Evolutionary conservation across 1,284 basidiomycete species (phyloP), one percentile per base, ranked within the genome.

Genomic region (Anthracocystis panici-leucophaei): DNA sequence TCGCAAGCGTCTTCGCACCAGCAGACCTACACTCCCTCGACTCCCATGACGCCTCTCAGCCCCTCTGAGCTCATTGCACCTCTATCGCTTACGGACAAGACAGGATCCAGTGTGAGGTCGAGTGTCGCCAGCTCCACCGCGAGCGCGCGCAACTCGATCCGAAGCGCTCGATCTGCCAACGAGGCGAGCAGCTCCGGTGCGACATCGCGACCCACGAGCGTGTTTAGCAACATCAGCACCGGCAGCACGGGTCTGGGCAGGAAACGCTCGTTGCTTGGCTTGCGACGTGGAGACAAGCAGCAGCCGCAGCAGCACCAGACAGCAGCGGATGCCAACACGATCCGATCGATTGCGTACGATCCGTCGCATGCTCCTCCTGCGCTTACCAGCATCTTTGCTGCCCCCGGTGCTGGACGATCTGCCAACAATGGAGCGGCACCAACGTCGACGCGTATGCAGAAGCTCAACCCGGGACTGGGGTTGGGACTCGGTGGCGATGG

Each of bases 381-480:
- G 46, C 57, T 77, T 3, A 70, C 65, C 3, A 65, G 56, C 57
- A 54, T 68, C 64, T 67, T 70, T 63, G 58, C 64, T 14, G 45
- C 61, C 7, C 50, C 60, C 6, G 55, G 63, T 1, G 6, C 45
- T 8, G 48, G 58, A 35, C 63, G 59, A 52, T 55, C 54, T 20
- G 56, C 55, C 10, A 44, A 51, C 31, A 45, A 14, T 16, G 14
- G n/a, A 18, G 41, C 59, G 7, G 55, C 72, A 21, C 2, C 25
- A 5, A 21, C 57, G 2, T 69, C 77, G 25, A 71, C 68, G 8
- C 67, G 74, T 11, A 56, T 67, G 23, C 77, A 70, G 55, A 71
- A 80, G 71, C 65, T 67, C 57, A 82, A 82, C 46, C 77, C 75
- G 12, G 80, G 80, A 2, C 69, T 82, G 14, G 80, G 78, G 1